Base-by-base conservation (phyloP, 176 grass and related monocot species). In the Oryza rufipogon region DNA sequence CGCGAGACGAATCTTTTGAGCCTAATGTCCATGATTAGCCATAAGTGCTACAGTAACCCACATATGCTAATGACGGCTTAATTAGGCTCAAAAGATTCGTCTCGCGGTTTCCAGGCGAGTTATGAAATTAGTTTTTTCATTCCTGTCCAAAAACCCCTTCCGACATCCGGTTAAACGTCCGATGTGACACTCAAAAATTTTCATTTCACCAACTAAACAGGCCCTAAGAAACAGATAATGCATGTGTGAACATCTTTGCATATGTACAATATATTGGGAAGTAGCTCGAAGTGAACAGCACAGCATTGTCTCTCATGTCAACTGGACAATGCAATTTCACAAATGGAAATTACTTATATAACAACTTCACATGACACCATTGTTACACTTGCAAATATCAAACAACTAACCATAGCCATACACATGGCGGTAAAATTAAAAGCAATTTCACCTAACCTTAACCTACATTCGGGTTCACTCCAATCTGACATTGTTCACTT, bases 321-420 rank as follows among this genome's bases (percentile, higher is more conserved):
- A 68, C 32, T 33, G 2, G 33, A 71, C 19, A 86, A 16, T 74
- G 10, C 19, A 38, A 80, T 86, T 67, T 58, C 33, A 54, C 52
- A 17, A 41, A 74, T 3, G 2, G n/a, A 33, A 19, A 9, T 75
- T 68, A 32, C 70, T 44, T 33, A 44, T 11, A 44, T 60, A 73
- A 81, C 20, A 63, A 23, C 2, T 23, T 23, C 58, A 23, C 42
- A 58, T n/a, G 48, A 25, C 69, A 23, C 46, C 73, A 73, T 47
- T 14, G 5, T 73, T 73, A 56, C 17, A 77, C 32, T 36, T 77
- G 28, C 51, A 36, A 77, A 32, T 63, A 63, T 23, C 56, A 63
- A 77, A 52, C 26, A 48, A 51, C 9, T 38, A 39, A 77, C 33
- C 17, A 60, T 41, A 44, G 33, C 2, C 34, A 77, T 12, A 38